Evolutionary conservation across 257 asterid species (phyloP), one percentile per base, ranked within the genome.

Genomic region (Nicotiana paniculata): DNA sequence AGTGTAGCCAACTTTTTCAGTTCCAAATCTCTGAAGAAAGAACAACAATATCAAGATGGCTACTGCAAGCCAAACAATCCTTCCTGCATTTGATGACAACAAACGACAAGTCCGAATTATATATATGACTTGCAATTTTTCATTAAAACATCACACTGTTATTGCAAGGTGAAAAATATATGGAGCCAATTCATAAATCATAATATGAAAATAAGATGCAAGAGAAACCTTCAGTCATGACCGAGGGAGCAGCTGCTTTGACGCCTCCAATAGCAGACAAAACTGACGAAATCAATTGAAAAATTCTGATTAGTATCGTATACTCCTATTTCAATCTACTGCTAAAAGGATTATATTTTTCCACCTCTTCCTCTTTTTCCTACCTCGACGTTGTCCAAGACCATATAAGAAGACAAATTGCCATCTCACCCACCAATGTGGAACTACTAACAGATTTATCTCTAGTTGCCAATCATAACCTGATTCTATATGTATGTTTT

Each of bases 11-110:
- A 92, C 93, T 85, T 91, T 94, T 48, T 92, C 97, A 0, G 96
- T 92, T 17, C 98, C 98, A 72, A 89, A 90, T n/a, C 92, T 83
- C 84, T 94, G 98, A 9, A 89, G 88, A 16, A 86, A 39, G 82
- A 94, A 94, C 16, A 94, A 77, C 0, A 80, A 0, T 9, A 92
- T 78, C 86, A 94, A 69, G 54, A 94, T 92, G 10, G 83, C 93
- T 0, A 91, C 87, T 0, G 97, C 87, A 63, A 90, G 80, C 21
- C 82, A 88, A 26, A 89, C 96, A 9, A 85, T 83, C 1, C 88
- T 86, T 11, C 89, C 98, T 93, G 95, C 48, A 77, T 7, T 26
- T 37, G 9, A 57, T 17, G 63, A 17, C 1, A 21, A 10, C 77
- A 69, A 15, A 39, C 30, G 48, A 39, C 48, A 0, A 39, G 9